Base-by-base conservation (phyloP, 257 asterid genomes). In the Avicennia marina region DNA sequence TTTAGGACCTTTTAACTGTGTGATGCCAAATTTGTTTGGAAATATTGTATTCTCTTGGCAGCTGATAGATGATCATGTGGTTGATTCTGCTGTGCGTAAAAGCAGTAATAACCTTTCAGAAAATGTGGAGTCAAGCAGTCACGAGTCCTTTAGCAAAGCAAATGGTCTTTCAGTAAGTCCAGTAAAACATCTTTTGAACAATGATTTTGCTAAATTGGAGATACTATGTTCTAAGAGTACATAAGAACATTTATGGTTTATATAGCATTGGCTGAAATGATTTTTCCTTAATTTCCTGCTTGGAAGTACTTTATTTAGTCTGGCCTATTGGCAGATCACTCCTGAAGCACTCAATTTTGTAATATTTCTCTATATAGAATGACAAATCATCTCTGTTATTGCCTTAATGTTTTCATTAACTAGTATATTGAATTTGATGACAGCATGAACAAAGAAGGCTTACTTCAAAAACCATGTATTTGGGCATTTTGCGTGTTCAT, bases 11-110 rank as follows among this genome's bases (percentile, higher is more conserved):
- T 12, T 43, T 25, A 53, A 60, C 33, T 4, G 27, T 63, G 60
- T 27, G 40, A 65, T 71, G 64, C 70, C 60, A 27, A 54, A 18
- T 53, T 45, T 59, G 45, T 20, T 13, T 53, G 51, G 45, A 25
- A 46, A 36, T 57, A 55, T 50, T 60, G 16, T 38, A 31, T 41
- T 24, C 62, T 62, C 67, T 63, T 39, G 71, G 72, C 87, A 93
- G 97, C 82, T 80, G 65, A 54, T 89, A 39, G 86, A 82, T 53
- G 82, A 79, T 70, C 73, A 64, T n/a, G 65, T 16, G 32, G 69
- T 71, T 66, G 85, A 74, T 74, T 68, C 77, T 62, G 60, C 73
- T 17, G 32, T 36, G 43, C 69, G 63, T 67, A 71, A 57, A 56
- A 58, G 57, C 56, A 56, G 17, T 21, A 73, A 74, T 71, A 18